These are phyloP conservation scores for Eutypa lata DNA, from an alignment of 2,329 filamentous ascomycete species.

Conservation along the genomic window DNA sequence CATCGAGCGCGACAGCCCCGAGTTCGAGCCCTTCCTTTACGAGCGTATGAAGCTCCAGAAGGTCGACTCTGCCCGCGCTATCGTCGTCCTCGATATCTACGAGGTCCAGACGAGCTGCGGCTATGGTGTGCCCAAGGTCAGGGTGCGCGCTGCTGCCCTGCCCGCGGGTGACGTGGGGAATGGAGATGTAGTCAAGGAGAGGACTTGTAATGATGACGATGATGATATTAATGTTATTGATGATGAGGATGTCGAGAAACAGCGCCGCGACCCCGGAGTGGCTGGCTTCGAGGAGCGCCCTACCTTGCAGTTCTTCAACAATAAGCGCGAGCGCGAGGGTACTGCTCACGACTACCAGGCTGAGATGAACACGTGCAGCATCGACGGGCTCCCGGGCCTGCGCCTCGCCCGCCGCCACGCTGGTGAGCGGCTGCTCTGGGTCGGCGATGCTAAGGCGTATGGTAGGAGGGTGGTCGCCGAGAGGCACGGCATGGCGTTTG, in stretches of 20 bases:
- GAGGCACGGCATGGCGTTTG: conserved; percentile 11
- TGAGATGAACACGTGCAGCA: conserved; percentile 50
- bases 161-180: conserved; percentile 28
- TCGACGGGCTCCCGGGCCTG: conserved; percentile 60
- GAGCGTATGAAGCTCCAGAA: conserved; percentile 14
- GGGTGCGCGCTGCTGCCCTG: conserved; percentile 17
- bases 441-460: conserved; percentile 33
- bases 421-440: conserved; percentile 45
- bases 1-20: conserved; percentile 55
- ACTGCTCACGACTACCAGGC: conserved; percentile 54
- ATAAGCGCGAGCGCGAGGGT: conserved; percentile 46
- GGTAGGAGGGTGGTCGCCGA: conserved; percentile 3
- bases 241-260: conserved; percentile 16
- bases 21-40: conserved; percentile 40
- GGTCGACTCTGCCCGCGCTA: conserved; percentile 55
- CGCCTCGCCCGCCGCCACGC: conserved; percentile 46
- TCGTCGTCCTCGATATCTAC: conserved; percentile 60
- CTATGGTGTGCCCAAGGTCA: conserved; percentile 57
- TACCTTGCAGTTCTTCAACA: conserved; percentile 51
- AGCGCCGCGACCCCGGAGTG: conserved; percentile 31
- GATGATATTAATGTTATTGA: too few species aligned
- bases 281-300: conserved; percentile 51
- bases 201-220: conserved; percentile 5
- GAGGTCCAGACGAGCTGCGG: conserved; percentile 67
- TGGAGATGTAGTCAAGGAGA: conserved; percentile 2